phyloP scores from a whole-genome alignment of 257 asterid genomes.

The Apocynum venetum region DNA sequence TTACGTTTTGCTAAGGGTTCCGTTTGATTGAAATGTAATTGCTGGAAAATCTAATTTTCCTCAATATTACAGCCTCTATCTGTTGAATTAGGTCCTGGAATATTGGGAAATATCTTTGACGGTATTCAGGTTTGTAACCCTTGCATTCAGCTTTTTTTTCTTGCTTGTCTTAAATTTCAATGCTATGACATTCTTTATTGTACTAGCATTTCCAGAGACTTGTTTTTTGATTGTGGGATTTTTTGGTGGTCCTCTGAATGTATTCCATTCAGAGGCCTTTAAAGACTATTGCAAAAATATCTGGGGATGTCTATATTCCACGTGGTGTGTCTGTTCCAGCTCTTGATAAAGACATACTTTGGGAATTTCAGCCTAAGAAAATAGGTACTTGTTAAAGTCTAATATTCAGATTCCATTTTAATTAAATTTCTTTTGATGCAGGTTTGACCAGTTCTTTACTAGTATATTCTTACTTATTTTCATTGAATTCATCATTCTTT shows the following conservation, averaged over 20 bases:
- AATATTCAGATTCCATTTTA: background rate
- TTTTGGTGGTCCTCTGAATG: slow-evolving; percentile 1
- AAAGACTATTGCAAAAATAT: slow-evolving; percentile 85
- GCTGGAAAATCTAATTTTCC: background rate
- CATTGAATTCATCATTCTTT: slow-evolving; percentile 9
- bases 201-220: background rate
- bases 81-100: slow-evolving; percentile 97
- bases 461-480: background rate
- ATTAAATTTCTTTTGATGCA: background rate
- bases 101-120: slow-evolving; percentile 89
- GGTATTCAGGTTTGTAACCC: slow-evolving; percentile 75
- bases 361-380: slow-evolving; percentile 96
- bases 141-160: background rate
- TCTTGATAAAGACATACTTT: slow-evolving; percentile 85
- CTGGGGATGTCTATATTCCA: slow-evolving; percentile 99
- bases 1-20: background rate
- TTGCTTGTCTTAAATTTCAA: background rate
- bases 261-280: slow-evolving; percentile 80
- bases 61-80: slow-evolving; percentile 71
- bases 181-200: background rate
- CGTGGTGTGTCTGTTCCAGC: slow-evolving; percentile 99
- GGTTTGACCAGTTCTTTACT: background rate
- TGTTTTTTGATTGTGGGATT: background rate
- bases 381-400: slow-evolving; percentile 43
- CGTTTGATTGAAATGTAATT: background rate